Evolutionary conservation across 495 filamentous ascomycete genomes (phyloP).

Genomic region (Trichoderma reesei): DNA sequence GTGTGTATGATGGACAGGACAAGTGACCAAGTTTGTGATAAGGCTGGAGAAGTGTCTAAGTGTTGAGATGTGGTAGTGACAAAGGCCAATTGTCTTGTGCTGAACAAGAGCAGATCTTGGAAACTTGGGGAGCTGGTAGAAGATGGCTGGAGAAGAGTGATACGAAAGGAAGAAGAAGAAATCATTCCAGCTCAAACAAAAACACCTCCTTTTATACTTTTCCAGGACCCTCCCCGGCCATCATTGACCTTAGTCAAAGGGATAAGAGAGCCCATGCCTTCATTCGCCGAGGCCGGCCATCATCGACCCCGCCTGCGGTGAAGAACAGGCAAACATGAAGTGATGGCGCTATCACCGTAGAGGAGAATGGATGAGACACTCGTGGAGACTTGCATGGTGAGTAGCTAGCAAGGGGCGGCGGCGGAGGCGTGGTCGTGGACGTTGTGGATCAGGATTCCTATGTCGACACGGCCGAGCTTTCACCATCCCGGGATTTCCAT

Average conservation of each 20-base stretch:
- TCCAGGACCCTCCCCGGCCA: slow-evolving; percentile 20
- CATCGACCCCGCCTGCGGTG: slow-evolving; percentile 30
- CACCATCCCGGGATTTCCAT: background rate
- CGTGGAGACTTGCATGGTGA: slow-evolving; percentile 1
- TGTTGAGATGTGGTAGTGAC: background rate
- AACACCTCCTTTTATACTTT: slow-evolving; percentile 55
- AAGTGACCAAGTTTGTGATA: background rate
- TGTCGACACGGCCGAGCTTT: background rate
- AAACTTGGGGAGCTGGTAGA: slow-evolving; percentile 12
- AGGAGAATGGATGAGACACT: background rate
- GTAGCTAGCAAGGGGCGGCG: background rate
- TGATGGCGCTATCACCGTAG: background rate
- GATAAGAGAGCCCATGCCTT: slow-evolving; percentile 41
- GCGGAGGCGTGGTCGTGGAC: background rate
- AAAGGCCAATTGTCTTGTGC: background rate
- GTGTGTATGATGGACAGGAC: background rate
- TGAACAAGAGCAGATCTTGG: background rate
- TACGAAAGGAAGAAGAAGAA: slow-evolving; percentile 49
- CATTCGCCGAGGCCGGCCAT: slow-evolving; percentile 29
- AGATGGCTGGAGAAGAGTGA: slow-evolving; percentile 20
- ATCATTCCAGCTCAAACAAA: slow-evolving; percentile 29
- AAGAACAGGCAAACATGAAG: slow-evolving; percentile 4
- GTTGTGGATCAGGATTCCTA: background rate
- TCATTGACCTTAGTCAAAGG: slow-evolving; percentile 25
- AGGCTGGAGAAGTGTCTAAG: background rate